Evolutionary conservation across 768 basidiomycete species (phyloP), one percentile per base, ranked within the genome.

Genomic region (Clitopilus passeckerianus): DNA sequence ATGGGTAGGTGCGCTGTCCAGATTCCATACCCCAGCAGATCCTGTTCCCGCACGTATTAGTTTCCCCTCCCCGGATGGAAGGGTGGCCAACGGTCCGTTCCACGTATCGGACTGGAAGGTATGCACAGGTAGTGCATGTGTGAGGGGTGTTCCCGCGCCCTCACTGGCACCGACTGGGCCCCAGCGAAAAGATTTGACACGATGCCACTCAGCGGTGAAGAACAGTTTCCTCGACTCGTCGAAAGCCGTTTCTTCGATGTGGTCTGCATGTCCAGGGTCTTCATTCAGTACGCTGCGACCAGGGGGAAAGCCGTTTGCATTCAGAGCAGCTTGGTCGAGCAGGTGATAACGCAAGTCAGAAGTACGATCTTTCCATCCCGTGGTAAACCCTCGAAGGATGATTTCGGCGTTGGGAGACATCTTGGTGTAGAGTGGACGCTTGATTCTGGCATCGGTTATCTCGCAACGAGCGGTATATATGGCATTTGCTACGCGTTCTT

Each of bases 21-120:
- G 23, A 18, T 73, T 68, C 79, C 78, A 79, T 6, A 76, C 54
- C 1, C 64, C 71, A 15, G 71, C 65, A 7, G 61, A 57, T 8
- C 76, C 75, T 34, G 65, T 67, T 0, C 76, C 76, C 1, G 72
- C 73, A 15, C 76, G 72, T 6, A 72, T 43, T 33, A 77, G 16
- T 2, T 63, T 59, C 1, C 70, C 71, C 35, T 63, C 60, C 10
- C 37, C 37, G 5, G 10, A 41, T 0, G 66, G 43, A 3, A 74
- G 63, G 5, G 73, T 30, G 4, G 63, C 57, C 30, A 53, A 15
- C 1, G 71, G 71, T 2, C 74, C 74, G 0, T 54, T 23, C 43
- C 52, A 60, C 4, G 27, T 34, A 12, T 41, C 12, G 20, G 50
- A 44, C 6, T 62, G 57, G 16, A 53, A 14, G n/a, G 53, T 53